Base-by-base conservation (phyloP, 306 rosid genomes). In the Clitoria ternatea region DNA sequence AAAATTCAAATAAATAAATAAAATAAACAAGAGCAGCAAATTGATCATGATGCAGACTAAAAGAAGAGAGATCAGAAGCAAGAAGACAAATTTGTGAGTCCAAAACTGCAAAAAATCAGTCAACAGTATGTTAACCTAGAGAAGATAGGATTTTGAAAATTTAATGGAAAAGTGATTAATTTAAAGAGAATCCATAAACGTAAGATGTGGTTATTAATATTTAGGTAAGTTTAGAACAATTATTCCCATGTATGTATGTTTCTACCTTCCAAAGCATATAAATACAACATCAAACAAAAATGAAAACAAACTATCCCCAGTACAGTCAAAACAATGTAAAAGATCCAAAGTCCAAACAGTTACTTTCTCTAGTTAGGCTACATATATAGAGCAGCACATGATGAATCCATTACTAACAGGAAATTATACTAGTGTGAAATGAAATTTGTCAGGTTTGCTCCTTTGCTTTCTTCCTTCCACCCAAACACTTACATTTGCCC, bases 1-100 rank as follows among this genome's bases (percentile, higher is more conserved):
- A 83, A 80, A 73, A 72, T n/a, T 5, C 30, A 44, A 75, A 43
- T 49, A 43, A 43, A 67, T 36, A 55, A 1, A 44, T 22, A 44
- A 44, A 14, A 44, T 0, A 55, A 18, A 29, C 11, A 61, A 11
- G 9, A 17, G 26, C 43, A 74, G 52, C 23, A 59, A 50, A 66
- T 49, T 20, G 44, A 66, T 14, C 48, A 61, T 33, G 4, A 70
- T 22, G 52, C n/a, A 23, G 3, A 59, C 27, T 3, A 11, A 11
- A 33, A n/a, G 42, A 40, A 3, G 20, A 29, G 20, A 12, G 54
- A 17, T 23, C 8, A 20, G 32, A 11, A 27, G 35, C 23, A 37
- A 44, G 17, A 37, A 44, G 17, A 36, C 62, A 26, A 65, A 0
- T 47, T 8, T 17, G 43, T 7, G 13, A 70, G 32, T 60, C 48